These are phyloP conservation scores for Cladophialophora carrionii DNA, from an alignment of 2,329 filamentous ascomycete species.

Conservation along the genomic window DNA sequence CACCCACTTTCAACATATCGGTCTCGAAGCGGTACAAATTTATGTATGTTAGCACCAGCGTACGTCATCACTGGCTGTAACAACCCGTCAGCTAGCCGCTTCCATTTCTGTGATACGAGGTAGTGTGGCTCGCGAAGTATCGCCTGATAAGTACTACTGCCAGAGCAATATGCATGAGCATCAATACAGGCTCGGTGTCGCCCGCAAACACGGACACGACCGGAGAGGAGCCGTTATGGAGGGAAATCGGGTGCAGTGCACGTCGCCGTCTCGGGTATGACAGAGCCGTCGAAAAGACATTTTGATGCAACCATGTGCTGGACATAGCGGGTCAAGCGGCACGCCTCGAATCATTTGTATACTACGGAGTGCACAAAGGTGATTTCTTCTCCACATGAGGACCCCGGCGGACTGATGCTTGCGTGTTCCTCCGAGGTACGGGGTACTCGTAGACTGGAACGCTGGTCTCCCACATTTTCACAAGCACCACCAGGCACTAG, in stretches of 20 bases:
- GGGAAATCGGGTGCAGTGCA: background rate
- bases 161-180: background rate
- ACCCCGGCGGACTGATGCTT: constrained; percentile 9
- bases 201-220: constrained; percentile 2
- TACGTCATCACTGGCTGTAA: background rate
- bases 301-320: background rate
- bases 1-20: background rate
- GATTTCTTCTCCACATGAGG: constrained; percentile 16
- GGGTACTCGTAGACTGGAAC: background rate
- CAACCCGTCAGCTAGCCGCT: background rate
- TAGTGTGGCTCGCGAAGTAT: background rate
- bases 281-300: background rate
- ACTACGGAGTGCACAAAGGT: background rate
- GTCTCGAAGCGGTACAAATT: background rate
- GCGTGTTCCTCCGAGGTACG: too few relatives aligned
- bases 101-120: background rate
- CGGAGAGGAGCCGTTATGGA: constrained; percentile 9
- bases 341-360: constrained; percentile 8
- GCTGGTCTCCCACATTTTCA: background rate
- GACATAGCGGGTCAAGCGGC: constrained; percentile 12
- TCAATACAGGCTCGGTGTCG: background rate
- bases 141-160: background rate
- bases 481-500: background rate
- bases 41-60: background rate
- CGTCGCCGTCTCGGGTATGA: constrained; percentile 6